Evolutionary conservation across 192 early-diverging fungal genomes (phyloP), one percentile per base, ranked within the genome.

Genomic region (Lobulomyces angularis): DNA sequence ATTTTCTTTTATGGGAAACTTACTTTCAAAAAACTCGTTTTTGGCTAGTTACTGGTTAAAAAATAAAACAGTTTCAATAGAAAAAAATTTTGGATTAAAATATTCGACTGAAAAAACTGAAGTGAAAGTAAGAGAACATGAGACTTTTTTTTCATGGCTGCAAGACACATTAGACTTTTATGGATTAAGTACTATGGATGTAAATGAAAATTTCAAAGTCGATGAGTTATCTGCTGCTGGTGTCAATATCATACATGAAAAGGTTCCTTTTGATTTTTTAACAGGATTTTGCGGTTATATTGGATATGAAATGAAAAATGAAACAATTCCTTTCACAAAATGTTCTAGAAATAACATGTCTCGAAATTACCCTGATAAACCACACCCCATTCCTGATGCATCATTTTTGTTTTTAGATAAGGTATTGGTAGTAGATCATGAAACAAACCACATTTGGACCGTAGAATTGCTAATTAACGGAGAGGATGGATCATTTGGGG

Each of bases 241-340:
- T n/a, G n/a, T n/a, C 39, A 12, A 23, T 30, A 43, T 17, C 28
- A 14, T 27, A 56, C 32, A 23, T 39, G 49, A 48, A 0, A 20
- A 34, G 33, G 43, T 47, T 0, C 51, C 61, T 0, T 62, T 73
- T 37, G 64, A 55, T 29, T 94, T 94, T 42, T 56, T 69, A n/a
- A 74, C 86, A 37, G 93, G 93, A 0, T 64, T 90, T 59, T 61
- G 90, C 0, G 93, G 93, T 0, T 86, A 83, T 50, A 80, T 92
- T 63, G 88, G 85, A 0, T 97, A 97, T 55, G 93, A 91, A 44
- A 86, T 97, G 85, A 88, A 87, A 43, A 42, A 65, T 22, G 92
- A 95, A 51, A 69, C 69, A 38, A 24, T 90, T 50, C 53, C 66
- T 0, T 2, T 34, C 16, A 21, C 26, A 46, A 19, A 27, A 27